Base-by-base conservation (phyloP, 768 basidiomycete species). In the Tylopilus subfusipes region DNA sequence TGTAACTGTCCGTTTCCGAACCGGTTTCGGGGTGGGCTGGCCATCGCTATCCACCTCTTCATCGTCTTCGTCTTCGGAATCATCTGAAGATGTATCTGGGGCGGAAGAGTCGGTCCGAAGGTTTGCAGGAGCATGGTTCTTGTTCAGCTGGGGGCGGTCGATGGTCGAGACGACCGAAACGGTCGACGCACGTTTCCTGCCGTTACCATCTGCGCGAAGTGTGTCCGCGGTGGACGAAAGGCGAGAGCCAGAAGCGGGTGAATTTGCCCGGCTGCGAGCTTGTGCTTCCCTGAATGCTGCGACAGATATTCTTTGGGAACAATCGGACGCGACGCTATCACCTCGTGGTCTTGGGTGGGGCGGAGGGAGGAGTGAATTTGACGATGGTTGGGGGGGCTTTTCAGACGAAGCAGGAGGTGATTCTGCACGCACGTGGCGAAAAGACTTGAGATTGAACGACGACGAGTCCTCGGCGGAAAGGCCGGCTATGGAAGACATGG, bases 281-380 rank as follows among this genome's bases (percentile, higher is more conserved):
- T 88, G 86, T 19, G 81, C 86, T 73, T 90, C 88, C 50, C 86
- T 81, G 65, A 91, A 91, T 3, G 89, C 89, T 3, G 87, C 89
- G 30, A 91, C 84, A 9, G 86, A 86, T 24, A 91, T 90, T 50
- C 87, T 80, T 57, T 88, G 88, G 2, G 84, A 83, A 6, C 82
- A 75, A 38, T 88, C 85, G 4, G 85, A 85, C 18, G 79, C 78
- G 56, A 76, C 61, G 67, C 85, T 86, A 42, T 75, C 72, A 21
- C 77, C 81, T 60, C 88, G 79, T 16, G 82, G 80, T 2, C 85
- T 79, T 19, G 78, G 65, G 8, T 63, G 63, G 6, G 66, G 73
- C 12, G 75, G 70, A 5, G 81, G 75, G 1, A 73, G 69, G n/a
- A 65, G 55, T 1, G 53, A 33, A 19, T 46, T 46, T 8, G 56